Conservation (phyloP, 2,329 filamentous ascomycete genomes). For the Coniochaeta sp. region DNA sequence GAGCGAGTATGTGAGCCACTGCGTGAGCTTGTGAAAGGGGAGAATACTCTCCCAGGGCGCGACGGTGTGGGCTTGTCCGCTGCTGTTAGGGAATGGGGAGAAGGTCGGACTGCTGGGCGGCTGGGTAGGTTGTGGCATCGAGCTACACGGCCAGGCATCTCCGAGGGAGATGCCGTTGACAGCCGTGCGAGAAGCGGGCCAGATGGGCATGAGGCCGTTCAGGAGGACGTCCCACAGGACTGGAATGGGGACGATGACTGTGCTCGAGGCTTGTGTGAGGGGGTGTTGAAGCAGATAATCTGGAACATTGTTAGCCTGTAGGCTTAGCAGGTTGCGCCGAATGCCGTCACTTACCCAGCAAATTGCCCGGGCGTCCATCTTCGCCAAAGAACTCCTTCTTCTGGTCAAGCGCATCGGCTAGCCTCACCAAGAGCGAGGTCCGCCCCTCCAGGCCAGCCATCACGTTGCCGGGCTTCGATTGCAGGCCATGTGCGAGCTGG, state of each 20-base stretch:
- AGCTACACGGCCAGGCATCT: conserved; percentile 86
- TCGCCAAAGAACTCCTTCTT: conserved; percentile 79
- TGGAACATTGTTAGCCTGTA: no score
- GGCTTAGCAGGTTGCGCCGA: no score
- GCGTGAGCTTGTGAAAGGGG: conserved; percentile 53
- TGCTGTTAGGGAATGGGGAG: conserved; percentile 35
- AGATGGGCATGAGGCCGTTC: conserved; percentile 78
- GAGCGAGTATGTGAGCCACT: conserved; percentile 68
- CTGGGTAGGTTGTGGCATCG: conserved; percentile 56
- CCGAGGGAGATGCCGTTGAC: conserved; percentile 83
- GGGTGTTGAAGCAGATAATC: conserved; percentile 89
- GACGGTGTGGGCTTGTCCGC: conserved; percentile 27
- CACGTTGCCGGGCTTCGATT: conserved; percentile 73
- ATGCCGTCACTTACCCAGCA: conserved; percentile 50
- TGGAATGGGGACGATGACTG: conserved; percentile 78
- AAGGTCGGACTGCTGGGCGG: conserved; percentile 42
- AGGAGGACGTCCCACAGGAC: conserved; percentile 89
- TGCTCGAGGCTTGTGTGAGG: conserved; percentile 79
- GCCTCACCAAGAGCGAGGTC: conserved; percentile 66
- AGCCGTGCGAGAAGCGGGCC: conserved; percentile 79
- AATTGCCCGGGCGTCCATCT: conserved; percentile 81
- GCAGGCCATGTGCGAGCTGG: conserved; percentile 71
- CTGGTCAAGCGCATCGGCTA: conserved; percentile 65
- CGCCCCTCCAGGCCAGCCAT: conserved; percentile 82
- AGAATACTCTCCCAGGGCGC: conserved; percentile 73